These are phyloP conservation scores for Coemansia sp. DNA, from an alignment of 192 early-diverging fungal genomes.

Conservation along the genomic window DNA sequence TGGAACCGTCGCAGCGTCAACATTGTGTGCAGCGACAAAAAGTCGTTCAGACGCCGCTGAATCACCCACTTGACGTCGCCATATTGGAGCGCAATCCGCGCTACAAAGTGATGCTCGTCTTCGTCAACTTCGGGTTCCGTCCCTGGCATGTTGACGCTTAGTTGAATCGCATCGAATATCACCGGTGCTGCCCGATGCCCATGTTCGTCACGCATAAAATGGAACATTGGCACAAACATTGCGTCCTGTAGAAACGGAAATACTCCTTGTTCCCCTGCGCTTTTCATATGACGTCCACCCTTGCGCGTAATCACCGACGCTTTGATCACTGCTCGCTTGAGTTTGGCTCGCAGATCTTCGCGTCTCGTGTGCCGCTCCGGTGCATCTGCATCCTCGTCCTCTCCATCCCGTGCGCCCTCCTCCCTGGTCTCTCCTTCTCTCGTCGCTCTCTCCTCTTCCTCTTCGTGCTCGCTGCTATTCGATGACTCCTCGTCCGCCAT, in stretches of 20 bases:
- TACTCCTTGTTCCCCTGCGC: conserved; percentile 29
- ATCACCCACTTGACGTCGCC: conserved; percentile 80
- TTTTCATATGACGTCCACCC: conserved; percentile 37
- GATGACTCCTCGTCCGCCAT: too few relatives aligned
- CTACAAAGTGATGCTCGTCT: conserved; percentile 56
- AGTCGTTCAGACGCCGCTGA: conserved; percentile 62
- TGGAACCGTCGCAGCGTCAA: conserved; percentile 56
- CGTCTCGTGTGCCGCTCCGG: conserved; percentile 19
- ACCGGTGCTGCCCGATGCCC: conserved; percentile 52
- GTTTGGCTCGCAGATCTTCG: conserved; percentile 36
- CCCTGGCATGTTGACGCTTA: conserved; percentile 31
- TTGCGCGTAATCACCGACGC: conserved; percentile 50
- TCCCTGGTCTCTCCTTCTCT: neutral
- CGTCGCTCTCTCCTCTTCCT: too few relatives aligned
- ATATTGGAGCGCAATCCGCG: conserved; percentile 74
- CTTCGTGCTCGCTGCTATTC: too few relatives aligned
- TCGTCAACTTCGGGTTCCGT: conserved; percentile 14
- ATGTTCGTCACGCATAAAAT: conserved; percentile 54
- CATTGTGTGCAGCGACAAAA: conserved; percentile 63
- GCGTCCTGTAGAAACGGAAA: conserved; percentile 57
- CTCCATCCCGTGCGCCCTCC: conserved; percentile 7
- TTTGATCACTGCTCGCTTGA: conserved; percentile 49
- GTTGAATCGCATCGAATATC: conserved; percentile 54
- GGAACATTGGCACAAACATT: conserved; percentile 56
- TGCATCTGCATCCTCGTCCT: conserved; percentile 23